Percentiles rank a stretch among this genome's conserved stretches.
Evolutionary conservation across 1,139 yeast genomes (phyloP).

Genomic region (Candida dubliniensis): DNA sequence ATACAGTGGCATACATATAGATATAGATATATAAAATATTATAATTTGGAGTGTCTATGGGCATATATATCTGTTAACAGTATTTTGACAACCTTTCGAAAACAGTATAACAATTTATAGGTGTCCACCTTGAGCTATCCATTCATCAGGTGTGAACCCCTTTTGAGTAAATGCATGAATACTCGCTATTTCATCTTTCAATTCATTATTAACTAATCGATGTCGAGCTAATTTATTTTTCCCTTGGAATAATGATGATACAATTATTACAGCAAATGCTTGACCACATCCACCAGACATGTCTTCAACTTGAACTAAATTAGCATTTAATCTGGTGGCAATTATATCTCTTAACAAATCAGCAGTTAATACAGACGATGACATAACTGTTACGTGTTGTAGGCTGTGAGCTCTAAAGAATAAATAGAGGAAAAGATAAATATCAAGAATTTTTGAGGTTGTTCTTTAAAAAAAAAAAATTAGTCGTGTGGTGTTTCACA

Average conservation of each 20-base stretch:
- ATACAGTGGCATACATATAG: background rate
- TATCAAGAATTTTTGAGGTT: too few species aligned
- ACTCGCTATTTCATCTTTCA: constrained; percentile 76
- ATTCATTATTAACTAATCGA: constrained; percentile 74
- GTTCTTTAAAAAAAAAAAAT: too few species aligned
- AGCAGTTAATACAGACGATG: constrained; percentile 41
- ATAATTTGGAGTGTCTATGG: too few species aligned
- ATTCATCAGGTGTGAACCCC: constrained; percentile 72
- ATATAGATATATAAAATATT: background rate
- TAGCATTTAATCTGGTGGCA: constrained; percentile 50
- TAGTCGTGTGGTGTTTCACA: too few species aligned
- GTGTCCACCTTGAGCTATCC: constrained; percentile 50
- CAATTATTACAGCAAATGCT: constrained; percentile 84
- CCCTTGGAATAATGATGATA: constrained; percentile 66
- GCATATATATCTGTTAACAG: background rate
- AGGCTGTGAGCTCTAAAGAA: background rate
- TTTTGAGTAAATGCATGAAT: constrained; percentile 97
- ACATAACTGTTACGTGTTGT: background rate
- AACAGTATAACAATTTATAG: constrained; percentile 9
- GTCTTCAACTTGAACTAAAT: constrained; percentile 62
- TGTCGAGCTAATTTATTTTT: constrained; percentile 87
- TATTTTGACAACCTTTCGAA: background rate
- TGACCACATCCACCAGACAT: constrained; percentile 89
- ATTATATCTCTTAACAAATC: constrained; percentile 49
- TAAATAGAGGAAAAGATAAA: too few species aligned